Conservation (phyloP, 306 rosid genomes). For the Prunus salicina region DNA sequence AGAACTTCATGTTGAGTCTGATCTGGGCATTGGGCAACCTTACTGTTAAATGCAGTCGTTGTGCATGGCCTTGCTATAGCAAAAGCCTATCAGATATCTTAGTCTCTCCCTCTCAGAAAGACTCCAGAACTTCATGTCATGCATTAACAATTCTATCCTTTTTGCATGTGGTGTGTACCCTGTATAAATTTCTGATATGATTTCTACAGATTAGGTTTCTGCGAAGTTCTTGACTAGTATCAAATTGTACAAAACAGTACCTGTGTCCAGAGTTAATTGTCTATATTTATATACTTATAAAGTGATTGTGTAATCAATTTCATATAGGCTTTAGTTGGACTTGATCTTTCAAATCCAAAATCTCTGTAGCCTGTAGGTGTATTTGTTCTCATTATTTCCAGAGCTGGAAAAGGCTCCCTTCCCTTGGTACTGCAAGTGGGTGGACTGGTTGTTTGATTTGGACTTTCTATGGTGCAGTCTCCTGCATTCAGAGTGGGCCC, state of each 20-base stretch:
- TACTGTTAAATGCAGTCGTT: not conserved
- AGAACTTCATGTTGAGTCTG: not conserved
- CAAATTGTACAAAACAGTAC: not conserved
- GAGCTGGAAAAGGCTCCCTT: not conserved
- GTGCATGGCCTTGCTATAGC: not conserved
- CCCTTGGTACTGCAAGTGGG: not conserved
- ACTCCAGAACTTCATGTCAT: not conserved
- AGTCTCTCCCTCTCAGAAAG: not conserved
- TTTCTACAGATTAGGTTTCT: not conserved
- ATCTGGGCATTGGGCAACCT: not conserved
- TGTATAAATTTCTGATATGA: not conserved
- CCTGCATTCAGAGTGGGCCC: not conserved
- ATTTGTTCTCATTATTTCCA: not conserved
- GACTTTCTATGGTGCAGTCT: not conserved
- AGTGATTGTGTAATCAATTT: not conserved
- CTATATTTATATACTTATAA: not conserved
- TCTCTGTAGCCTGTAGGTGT: not conserved
- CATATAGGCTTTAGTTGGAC: not conserved
- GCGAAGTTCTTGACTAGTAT: not conserved
- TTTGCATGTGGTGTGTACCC: not conserved
- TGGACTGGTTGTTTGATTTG: not conserved
- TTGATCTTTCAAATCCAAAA: not conserved
- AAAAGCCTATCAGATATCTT: not conserved
- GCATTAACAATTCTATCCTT: not conserved
- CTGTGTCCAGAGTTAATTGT: not conserved